phyloP scores from a whole-genome alignment of 2,329 filamentous ascomycete species.

The Hirsutella thompsonii region DNA sequence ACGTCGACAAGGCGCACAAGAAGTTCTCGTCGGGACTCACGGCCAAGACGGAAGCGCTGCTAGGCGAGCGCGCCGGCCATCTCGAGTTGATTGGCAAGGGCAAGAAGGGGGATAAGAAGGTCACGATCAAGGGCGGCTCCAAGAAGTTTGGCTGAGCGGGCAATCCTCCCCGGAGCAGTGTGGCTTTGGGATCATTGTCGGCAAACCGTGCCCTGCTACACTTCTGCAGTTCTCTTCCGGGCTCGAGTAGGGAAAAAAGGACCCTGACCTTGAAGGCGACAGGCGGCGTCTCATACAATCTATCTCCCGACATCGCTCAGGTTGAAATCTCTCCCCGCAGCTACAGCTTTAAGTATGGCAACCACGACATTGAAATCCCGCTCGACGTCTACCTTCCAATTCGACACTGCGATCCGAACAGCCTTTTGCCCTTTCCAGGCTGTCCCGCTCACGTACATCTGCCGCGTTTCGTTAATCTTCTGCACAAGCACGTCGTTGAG shows the following conservation, averaged over 20 bases:
- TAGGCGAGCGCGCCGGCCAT: slow-evolving; percentile 46
- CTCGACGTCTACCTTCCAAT: slow-evolving; percentile 63
- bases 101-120: slow-evolving; percentile 31
- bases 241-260: no score
- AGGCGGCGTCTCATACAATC: no score
- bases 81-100: slow-evolving; percentile 46
- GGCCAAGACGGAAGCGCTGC: slow-evolving; percentile 41
- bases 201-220: no score
- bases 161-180: not conserved
- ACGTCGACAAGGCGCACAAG: slow-evolving; percentile 38
- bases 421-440: slow-evolving; percentile 62
- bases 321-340: slow-evolving; percentile 17
- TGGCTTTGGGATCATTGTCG: no score
- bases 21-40: slow-evolving; percentile 42
- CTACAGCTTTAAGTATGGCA: slow-evolving; percentile 43
- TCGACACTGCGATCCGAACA: slow-evolving; percentile 73
- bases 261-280: no score
- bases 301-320: not conserved
- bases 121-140: slow-evolving; percentile 32
- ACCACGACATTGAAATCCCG: slow-evolving; percentile 54
- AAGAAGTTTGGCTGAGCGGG: slow-evolving; percentile 39
- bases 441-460: slow-evolving; percentile 76
- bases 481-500: slow-evolving; percentile 56
- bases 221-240: no score
- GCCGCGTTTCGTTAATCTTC: slow-evolving; percentile 58